Evolutionary conservation across 2,329 filamentous ascomycete genomes (phyloP), one percentile per base, ranked within the genome.

Genomic region (Ceratocystis colombiana): DNA sequence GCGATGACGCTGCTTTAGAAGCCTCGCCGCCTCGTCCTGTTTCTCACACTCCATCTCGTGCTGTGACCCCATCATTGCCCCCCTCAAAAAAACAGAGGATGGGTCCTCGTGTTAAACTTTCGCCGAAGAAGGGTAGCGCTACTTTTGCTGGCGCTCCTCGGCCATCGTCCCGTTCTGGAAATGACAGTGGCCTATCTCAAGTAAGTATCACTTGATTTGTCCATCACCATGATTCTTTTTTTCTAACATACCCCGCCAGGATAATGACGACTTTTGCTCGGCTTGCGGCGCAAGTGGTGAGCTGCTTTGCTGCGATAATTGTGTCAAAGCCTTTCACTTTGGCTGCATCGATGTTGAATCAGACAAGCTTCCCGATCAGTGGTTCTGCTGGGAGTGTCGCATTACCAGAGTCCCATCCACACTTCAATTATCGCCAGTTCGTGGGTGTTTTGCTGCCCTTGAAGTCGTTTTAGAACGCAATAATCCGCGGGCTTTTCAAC

Each of bases 301-400:
- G 71, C 83, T 99, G 69, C 82, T 97, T 70, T 96, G 92, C 77
- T 99, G 94, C 76, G 94, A 97, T 77, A 89, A 88, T 69, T 99
- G 94, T 77, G 84, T 87, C 68, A 85, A 90, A 70, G 90, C 92
- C 5, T 96, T 95, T 76, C 94, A 97, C 76, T 90, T 94, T 74
- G 82, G 84, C 68, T 97, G 94, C 74, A 84, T 94, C 70, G 88
- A 95, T 75, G 88, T 90, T 48, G 79, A 90, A 70, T 81, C 85
- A 66, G 81, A 84, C 62, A 79, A 81, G 65, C 79, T 87, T 67
- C 86, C 87, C 10, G 85, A 89, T 67, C 88, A 90, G 71, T 97
- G 91, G 89, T 94, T 83, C 75, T 97, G 93, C 77, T 88, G 89
- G 71, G 82, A 84, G 70, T 92, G 88, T 74, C 77, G 78, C 65